Evolutionary conservation across 176 grass and related monocot genomes (phyloP).

Genomic region (Lolium rigidum): DNA sequence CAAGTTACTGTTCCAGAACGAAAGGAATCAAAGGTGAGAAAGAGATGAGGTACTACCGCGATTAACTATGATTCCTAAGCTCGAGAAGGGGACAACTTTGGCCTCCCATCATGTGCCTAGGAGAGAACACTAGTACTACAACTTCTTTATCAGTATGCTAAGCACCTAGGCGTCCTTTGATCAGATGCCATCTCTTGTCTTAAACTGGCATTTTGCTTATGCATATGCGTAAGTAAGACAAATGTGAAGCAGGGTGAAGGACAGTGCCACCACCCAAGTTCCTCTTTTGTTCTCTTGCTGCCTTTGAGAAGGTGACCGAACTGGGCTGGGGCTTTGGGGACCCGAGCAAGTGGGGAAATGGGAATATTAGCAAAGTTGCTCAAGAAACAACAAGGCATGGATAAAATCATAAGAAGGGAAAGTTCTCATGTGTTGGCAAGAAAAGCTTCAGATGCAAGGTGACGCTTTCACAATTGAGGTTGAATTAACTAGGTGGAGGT

Average conservation of each 20-base stretch:
- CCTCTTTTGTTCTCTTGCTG: constrained; percentile 47
- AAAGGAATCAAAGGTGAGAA: constrained; percentile 34
- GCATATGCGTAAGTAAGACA: constrained; percentile 43
- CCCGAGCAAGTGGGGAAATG: background rate
- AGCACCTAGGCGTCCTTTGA: background rate
- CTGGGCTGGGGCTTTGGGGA: background rate
- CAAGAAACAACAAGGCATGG: constrained; percentile 4
- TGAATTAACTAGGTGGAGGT: background rate
- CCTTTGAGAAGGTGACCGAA: constrained; percentile 6
- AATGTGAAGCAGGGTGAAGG: constrained; percentile 41
- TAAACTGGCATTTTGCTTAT: background rate
- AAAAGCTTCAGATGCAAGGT: background rate
- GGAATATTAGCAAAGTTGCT: background rate
- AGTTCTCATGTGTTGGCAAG: constrained; percentile 8
- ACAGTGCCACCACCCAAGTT: constrained; percentile 23
- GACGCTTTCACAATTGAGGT: background rate
- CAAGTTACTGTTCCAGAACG: constrained; percentile 29
- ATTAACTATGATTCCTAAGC: constrained; percentile 46
- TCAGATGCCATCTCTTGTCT: constrained; percentile 52
- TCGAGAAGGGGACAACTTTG: constrained; percentile 47
- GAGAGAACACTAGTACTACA: too few species aligned
- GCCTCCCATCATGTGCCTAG: constrained; percentile 47
- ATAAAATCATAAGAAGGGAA: constrained; percentile 29
- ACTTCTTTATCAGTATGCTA: constrained; percentile 18
- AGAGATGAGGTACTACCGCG: background rate